Evolutionary conservation across 805 yeast species (phyloP).

Genomic region (Saccharomycopsis sp.): DNA sequence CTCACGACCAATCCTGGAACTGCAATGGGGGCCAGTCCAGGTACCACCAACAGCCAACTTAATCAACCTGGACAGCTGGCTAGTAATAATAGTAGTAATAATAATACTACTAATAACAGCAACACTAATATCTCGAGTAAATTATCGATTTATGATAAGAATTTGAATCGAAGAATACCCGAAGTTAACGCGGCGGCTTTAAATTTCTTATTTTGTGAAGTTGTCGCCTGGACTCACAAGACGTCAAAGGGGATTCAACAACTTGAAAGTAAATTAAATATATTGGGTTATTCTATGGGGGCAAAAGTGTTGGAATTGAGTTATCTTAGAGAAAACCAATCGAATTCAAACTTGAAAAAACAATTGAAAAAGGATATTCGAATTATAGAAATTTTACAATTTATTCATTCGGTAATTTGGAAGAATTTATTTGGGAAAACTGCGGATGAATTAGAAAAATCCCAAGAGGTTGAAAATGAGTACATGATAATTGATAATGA

Average conservation of each 20-base stretch:
- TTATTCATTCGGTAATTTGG: constrained; percentile 72
- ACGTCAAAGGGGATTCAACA: constrained; percentile 64
- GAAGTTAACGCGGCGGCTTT: constrained; percentile 64
- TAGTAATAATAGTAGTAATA: constrained; percentile 1
- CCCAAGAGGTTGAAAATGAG: constrained; percentile 57
- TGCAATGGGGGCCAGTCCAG: too few relatives aligned
- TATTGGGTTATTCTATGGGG: constrained; percentile 74
- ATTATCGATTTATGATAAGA: constrained; percentile 55
- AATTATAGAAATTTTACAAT: constrained; percentile 62
- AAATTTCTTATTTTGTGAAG: constrained; percentile 63
- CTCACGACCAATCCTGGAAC: too few relatives aligned
- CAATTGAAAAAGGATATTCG: constrained; percentile 59
- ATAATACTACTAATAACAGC: constrained; percentile 25
- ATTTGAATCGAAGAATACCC: constrained; percentile 53
- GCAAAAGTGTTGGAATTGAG: constrained; percentile 61
- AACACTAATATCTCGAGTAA: constrained; percentile 22
- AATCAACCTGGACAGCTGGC: neutral
- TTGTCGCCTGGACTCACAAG: constrained; percentile 57
- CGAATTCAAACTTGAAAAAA: constrained; percentile 26
- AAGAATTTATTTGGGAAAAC: constrained; percentile 60
- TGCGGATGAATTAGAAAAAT: constrained; percentile 70
- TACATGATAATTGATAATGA: constrained; percentile 65
- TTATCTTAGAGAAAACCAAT: constrained; percentile 54
- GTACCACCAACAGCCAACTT: neutral
- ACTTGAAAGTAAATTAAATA: constrained; percentile 53